Percentiles rank a stretch among this genome's conserved stretches.
Conservation (phyloP, 164 flowering plant species). For the Liquidambar formosana region DNA sequence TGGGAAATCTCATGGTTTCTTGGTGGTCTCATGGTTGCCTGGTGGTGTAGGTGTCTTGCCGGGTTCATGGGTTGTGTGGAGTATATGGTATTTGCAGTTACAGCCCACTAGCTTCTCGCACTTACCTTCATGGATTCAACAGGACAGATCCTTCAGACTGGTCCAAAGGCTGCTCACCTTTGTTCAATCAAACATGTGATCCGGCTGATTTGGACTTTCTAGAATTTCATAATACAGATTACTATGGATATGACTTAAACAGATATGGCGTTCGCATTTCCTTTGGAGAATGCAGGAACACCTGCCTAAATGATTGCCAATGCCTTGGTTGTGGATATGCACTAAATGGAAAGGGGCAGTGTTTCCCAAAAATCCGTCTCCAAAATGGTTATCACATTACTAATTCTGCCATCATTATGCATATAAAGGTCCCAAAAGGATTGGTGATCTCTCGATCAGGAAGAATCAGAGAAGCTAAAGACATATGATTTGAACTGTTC, state of each 20-base stretch:
- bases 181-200: not conserved
- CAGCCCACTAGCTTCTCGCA: not conserved
- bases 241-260: conserved; percentile 1
- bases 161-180: not conserved
- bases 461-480: not conserved
- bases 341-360: not conserved
- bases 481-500: conserved; percentile 4
- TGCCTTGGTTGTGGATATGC: conserved; percentile 4
- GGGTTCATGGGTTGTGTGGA: conserved; percentile 18
- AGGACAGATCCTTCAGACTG: not conserved
- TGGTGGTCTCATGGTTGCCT: conserved; percentile 8
- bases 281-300: not conserved
- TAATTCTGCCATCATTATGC: not conserved
- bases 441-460: not conserved
- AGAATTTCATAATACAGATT: not conserved
- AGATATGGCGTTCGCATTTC: not conserved
- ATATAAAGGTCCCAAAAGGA: conserved; percentile 2
- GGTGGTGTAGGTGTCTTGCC: conserved; percentile 8
- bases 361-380: not conserved
- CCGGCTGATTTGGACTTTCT: not conserved
- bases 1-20: conserved; percentile 18
- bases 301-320: not conserved
- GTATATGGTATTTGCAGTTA: not conserved
- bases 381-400: not conserved
- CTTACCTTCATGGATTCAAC: not conserved